Evolutionary conservation across 768 basidiomycete species (phyloP).

Genomic region (Cubamyces sp.): DNA sequence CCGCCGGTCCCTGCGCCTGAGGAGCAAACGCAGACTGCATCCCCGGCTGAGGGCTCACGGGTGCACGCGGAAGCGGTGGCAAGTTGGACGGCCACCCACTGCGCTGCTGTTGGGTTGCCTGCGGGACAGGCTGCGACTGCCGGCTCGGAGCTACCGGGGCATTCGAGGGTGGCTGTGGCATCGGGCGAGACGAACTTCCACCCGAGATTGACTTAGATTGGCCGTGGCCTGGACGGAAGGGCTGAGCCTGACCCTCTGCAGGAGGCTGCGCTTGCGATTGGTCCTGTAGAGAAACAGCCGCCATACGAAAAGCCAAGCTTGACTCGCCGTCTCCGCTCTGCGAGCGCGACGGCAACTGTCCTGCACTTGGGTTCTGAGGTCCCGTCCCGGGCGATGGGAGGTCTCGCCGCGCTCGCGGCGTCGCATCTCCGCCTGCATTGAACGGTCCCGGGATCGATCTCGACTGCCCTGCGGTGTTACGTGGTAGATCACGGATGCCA

Average conservation of each 20-base stretch:
- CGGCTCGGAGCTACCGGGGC: background rate
- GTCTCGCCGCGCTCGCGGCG: constrained; percentile 18
- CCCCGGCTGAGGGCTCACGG: constrained; percentile 8
- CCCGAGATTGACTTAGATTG: constrained; percentile 14
- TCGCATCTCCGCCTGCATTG: constrained; percentile 9
- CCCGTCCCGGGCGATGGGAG: constrained; percentile 17
- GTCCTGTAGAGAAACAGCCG: constrained; percentile 31
- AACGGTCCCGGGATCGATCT: constrained; percentile 7
- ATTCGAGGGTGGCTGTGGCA: constrained; percentile 16
- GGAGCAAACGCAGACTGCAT: constrained; percentile 10
- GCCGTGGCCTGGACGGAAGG: constrained; percentile 10
- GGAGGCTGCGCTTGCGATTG: constrained; percentile 8
- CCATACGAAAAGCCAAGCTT: constrained; percentile 41
- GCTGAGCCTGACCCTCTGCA: background rate
- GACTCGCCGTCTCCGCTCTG: constrained; percentile 12
- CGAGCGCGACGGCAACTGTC: background rate
- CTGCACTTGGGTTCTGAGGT: background rate
- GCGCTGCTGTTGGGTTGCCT: constrained; percentile 14
- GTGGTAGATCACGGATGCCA: constrained; percentile 50
- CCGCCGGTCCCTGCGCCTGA: background rate
- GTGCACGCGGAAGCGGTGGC: constrained; percentile 31
- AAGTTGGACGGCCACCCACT: constrained; percentile 30
- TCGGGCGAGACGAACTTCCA: constrained; percentile 5
- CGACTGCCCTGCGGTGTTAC: constrained; percentile 20
- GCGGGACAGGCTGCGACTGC: background rate